Evolutionary conservation across 2,329 filamentous ascomycete species (phyloP).

Genomic region (Alternaria triticimaculans): DNA sequence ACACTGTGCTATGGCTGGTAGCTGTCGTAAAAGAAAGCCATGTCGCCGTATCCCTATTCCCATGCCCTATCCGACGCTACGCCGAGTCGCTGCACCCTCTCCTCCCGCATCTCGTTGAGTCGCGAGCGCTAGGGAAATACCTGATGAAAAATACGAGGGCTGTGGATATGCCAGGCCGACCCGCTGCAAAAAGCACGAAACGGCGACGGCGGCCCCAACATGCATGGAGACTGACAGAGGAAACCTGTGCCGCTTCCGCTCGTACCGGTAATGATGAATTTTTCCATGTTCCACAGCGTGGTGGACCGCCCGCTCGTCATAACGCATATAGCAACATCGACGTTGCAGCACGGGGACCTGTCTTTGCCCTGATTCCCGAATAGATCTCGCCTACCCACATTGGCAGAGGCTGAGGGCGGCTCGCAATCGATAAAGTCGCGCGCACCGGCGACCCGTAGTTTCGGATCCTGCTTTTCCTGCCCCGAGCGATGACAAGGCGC

Average conservation of each 20-base stretch:
- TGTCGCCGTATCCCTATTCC: conserved; percentile 15
- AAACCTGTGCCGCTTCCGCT: conserved; percentile 4
- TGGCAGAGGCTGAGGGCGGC: conserved; percentile 18
- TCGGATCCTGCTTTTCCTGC: conserved; percentile 16
- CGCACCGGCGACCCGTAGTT: conserved; percentile 9
- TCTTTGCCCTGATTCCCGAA: not conserved
- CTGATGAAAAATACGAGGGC: conserved; percentile 22
- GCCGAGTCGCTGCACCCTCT: not conserved
- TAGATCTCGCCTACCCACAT: conserved; percentile 8
- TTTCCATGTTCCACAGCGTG: conserved; percentile 15
- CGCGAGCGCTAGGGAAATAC: conserved; percentile 22
- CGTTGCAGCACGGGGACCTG: conserved; percentile 8
- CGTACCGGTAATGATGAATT: conserved; percentile 5
- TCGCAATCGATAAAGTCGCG: conserved; percentile 28
- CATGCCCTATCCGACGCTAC: not conserved
- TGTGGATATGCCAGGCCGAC: conserved; percentile 23
- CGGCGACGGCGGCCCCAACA: conserved; percentile 19
- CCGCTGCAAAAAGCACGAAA: conserved; percentile 18
- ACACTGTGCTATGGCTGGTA: conserved; percentile 7
- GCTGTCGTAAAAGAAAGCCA: conserved; percentile 4
- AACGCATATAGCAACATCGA: conserved; percentile 10
- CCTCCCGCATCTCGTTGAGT: not conserved
- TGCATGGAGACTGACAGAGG: conserved; percentile 2
- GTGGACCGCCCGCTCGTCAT: conserved; percentile 21
- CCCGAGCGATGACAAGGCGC: conserved; percentile 5